Base-by-base conservation (phyloP, 805 yeast genomes). In the Pichia membranifaciens region DNA sequence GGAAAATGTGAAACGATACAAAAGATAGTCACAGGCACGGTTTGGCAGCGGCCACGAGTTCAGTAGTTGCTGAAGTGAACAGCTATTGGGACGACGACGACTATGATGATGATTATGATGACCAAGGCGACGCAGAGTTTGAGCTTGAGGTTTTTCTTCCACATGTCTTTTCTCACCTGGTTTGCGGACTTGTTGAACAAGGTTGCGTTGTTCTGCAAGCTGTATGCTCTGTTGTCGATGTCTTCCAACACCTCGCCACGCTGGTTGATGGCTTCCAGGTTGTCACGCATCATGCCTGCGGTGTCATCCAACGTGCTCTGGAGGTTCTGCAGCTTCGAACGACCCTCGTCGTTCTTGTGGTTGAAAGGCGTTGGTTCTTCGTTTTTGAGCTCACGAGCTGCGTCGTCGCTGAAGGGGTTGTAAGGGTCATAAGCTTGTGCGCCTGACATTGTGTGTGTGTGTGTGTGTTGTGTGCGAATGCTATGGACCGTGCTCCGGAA, bases 71-170 rank as follows among this genome's bases (percentile, higher is more conserved):
- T 76, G 66, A 89, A 90, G 64, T 90, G 96, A 48, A 91, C 88
- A 31, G 87, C 97, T 52, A 93, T 81, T 28, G 98, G 98, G 36
- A 91, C 96, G 55, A 90, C 86, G 54, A 84, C 80, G 48, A 91
- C 95, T 47, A 91, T 85, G 49, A 91, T 69, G 56, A 91, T 69
- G 45, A 90, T 80, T 61, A 91, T 81, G 45, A 93, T 70, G 22
- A 83, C 82, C 25, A 84, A 85, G 41, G 84, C 80, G 50, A 90
- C 83, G 68, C 98, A 91, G 74, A 90, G 72, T 68, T 95, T 84
- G 91, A 93, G 85, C 73, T 93, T 93, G 79, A 93, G 77, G 66
- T 91, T 96, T 69, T 93, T 91, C 86, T 95, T 87, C 98, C 98
- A 91, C 97, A 91, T 91, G 64, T 90, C 95, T 68, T 90, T 91